Conservation (phyloP, 2,329 filamentous ascomycete genomes). For the Sclerotiophoma versabilis region DNA sequence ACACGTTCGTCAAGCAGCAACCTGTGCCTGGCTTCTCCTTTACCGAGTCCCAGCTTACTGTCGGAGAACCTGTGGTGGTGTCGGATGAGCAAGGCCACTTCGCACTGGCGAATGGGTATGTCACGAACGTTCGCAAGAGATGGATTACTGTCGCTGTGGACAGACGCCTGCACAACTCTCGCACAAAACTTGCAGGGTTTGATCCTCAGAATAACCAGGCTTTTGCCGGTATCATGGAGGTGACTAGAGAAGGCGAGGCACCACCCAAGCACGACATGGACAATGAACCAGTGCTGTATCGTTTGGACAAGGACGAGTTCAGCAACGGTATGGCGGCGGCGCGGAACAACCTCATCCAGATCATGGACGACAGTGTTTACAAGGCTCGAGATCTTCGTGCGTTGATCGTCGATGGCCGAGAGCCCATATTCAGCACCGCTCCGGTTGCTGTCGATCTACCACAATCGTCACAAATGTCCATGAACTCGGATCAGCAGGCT, state of each 20-base stretch:
- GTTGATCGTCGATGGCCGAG: conserved; percentile 78
- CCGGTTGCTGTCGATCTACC: conserved; percentile 68
- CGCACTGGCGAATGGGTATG: conserved; percentile 90
- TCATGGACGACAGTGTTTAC: conserved; percentile 82
- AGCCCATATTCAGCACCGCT: conserved; percentile 74
- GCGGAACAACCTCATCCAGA: conserved; percentile 88
- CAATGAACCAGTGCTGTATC: conserved; percentile 71
- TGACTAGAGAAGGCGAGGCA: conserved; percentile 62
- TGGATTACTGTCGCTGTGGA: conserved; percentile 90
- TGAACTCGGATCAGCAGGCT: conserved; percentile 86
- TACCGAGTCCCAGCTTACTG: conserved; percentile 83
- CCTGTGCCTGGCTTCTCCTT: conserved; percentile 75
- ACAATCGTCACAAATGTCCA: conserved; percentile 62
- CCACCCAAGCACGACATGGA: conserved; percentile 48
- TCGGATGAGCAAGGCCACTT: conserved; percentile 96
- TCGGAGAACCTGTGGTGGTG: conserved; percentile 93
- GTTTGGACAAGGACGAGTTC: conserved; percentile 97
- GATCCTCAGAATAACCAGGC: conserved; percentile 79
- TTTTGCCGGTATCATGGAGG: conserved; percentile 92
- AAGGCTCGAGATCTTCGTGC: conserved; percentile 76
- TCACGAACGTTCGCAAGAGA: conserved; percentile 76
- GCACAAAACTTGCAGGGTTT: conserved; percentile 78
- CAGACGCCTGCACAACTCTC: conserved; percentile 84
- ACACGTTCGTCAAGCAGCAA: conserved; percentile 79
- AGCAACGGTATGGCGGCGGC: conserved; percentile 97